Evolutionary conservation across 2,329 filamentous ascomycete genomes (phyloP).

Genomic region (Aspergillus quadricinctus): DNA sequence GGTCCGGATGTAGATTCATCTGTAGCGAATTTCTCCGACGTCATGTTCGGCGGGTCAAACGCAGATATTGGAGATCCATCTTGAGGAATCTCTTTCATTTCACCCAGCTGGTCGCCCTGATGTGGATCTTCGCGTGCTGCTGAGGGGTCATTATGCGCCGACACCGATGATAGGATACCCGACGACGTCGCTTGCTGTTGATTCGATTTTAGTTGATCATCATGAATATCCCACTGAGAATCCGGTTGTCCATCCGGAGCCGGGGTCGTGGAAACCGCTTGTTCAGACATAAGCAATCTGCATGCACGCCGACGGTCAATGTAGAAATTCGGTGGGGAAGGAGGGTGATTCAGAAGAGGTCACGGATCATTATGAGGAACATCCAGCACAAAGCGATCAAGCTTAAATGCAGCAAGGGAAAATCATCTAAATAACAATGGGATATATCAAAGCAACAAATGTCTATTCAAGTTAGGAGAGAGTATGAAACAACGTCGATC

Average conservation of each 20-base stretch:
- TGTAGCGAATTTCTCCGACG: conserved; percentile 5
- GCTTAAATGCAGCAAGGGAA: not conserved
- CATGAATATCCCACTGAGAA: conserved; percentile 13
- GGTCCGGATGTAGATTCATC: conserved; percentile 13
- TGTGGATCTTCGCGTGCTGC: conserved; percentile 1
- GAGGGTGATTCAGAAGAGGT: conserved; percentile 17
- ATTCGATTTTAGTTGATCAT: conserved; percentile 17
- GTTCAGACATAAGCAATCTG: conserved; percentile 41
- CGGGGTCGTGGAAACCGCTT: conserved; percentile 22
- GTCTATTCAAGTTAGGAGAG: not conserved
- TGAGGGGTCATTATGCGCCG: conserved; percentile 18
- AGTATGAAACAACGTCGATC: not conserved
- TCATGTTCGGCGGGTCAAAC: conserved; percentile 3
- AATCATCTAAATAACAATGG: not conserved
- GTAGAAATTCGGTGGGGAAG: conserved; percentile 5
- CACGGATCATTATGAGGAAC: conserved; percentile 24
- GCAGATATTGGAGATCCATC: conserved; percentile 2
- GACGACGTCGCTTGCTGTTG: conserved; percentile 19
- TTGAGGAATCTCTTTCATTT: conserved; percentile 12
- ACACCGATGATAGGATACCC: conserved; percentile 13
- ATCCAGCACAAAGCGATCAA: not conserved
- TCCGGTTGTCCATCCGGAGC: conserved; percentile 21
- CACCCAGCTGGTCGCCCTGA: conserved; percentile 6
- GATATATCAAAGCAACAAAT: not conserved
- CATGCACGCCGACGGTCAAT: conserved; percentile 28